Evolutionary conservation across 331 rosid species (phyloP), one percentile per base, ranked within the genome.

Genomic region (Prunus yedoensis): DNA sequence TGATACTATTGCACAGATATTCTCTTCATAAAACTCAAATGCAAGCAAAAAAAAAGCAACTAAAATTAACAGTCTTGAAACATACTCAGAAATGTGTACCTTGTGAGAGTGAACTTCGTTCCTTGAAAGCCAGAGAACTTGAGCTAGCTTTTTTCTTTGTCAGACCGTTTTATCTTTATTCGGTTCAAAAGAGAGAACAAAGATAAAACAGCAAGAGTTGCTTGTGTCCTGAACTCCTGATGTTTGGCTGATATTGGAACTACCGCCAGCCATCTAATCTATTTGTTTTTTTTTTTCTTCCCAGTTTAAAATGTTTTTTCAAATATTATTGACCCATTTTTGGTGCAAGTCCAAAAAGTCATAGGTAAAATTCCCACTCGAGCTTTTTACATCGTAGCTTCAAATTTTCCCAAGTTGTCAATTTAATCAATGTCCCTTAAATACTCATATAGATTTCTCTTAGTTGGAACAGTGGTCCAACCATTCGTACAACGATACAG

Each of bases 171-270:
- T 8, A 62, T 28, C 6, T 62, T 62, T 32, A 30, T 62, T 62
- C 67, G 8, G 32, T 62, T 65, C 13, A 45, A 15, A 21, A 49
- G 20, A 67, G 57, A 63, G 56, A 57, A 67, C 50, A 51, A 8
- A 74, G 51, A 45, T 59, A 76, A 80, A 79, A 79, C 69, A 35
- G 77, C 38, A 58, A 66, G 71, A 30, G 9, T 38, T 38, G 82
- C 75, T 56, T 76, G 16, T 23, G 73, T 66, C 58, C 61, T 67
- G 75, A 71, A 78, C 79, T 61, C 10, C 56, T 80, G 27, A 87
- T 78, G 91, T 78, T 75, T 82, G 88, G 87, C 65, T 87, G 52
- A 66, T 78, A 72, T 85, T 87, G 97, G 85, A 86, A 79, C 76
- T 52, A 89, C 80, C 91, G 85, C 82, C 77, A 74, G 73, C 78